A percentile compares a stretch with the other conserved stretches of the same genome.
These are phyloP conservation scores for Gamarada debralockiae DNA, from an alignment of 495 filamentous ascomycete species.

Conservation along the genomic window DNA sequence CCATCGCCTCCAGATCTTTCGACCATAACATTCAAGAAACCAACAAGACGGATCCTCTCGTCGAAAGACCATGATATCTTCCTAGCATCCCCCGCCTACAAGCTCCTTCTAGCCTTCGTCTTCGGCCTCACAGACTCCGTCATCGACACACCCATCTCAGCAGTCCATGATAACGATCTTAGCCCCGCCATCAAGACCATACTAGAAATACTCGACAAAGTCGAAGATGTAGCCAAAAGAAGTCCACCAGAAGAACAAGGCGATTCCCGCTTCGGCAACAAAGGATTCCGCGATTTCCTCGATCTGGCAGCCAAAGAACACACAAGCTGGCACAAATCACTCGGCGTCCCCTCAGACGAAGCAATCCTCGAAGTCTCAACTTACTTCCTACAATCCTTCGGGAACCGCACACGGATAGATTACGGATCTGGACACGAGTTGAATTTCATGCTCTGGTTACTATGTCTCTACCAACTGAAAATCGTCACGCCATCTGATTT, in stretches of 20 bases:
- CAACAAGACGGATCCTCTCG: conserved; percentile 76
- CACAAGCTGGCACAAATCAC: conserved; percentile 52
- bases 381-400: conserved; percentile 81
- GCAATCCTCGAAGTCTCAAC: conserved; percentile 67
- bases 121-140: conserved; percentile 84
- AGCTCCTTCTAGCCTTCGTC: conserved; percentile 75
- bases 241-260: conserved; percentile 80
- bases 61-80: conserved; percentile 77
- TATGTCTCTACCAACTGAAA: conserved; percentile 81
- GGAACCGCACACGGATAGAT: conserved; percentile 85
- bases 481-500: conserved; percentile 64
- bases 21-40: conserved; percentile 57
- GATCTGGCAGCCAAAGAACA: conserved; percentile 59
- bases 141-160: conserved; percentile 67
- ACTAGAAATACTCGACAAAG: conserved; percentile 63
- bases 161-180: conserved; percentile 48
- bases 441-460: conserved; percentile 91
- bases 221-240: conserved; percentile 55
- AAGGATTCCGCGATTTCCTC: conserved; percentile 78
- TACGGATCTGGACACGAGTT: conserved; percentile 97
- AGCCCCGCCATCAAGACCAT: conserved; percentile 59
- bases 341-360: conserved; percentile 46
- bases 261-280: conserved; percentile 92
- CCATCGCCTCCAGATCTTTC: conserved; percentile 65
- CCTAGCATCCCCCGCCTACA: conserved; percentile 71